Base-by-base conservation (phyloP, 2,329 filamentous ascomycete species). In the Amesomyces nigricolor region DNA sequence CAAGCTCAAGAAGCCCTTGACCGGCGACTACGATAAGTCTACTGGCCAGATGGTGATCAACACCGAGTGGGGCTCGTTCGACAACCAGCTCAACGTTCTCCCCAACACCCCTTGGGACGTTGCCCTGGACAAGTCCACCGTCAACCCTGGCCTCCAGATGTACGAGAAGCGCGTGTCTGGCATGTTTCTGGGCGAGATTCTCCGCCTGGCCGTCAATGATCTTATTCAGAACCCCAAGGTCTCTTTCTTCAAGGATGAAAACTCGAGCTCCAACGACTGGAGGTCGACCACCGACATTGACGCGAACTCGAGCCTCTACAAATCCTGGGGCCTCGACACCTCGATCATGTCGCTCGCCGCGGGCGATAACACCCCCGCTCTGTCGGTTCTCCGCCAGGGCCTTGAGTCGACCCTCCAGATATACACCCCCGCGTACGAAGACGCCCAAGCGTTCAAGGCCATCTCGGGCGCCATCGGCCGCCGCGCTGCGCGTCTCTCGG, bases 111-210 rank as follows among this genome's bases (percentile, higher is more conserved):
- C 82, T 0, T 97, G 90, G 74, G 94, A 99, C 68, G 74, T 78
- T 48, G 79, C 83, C 55, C 78, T 99, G 22, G 92, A 99, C 71
- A 75, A 76, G 54, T 83, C 86, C 58, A 94, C 87, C 62, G 84
- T 89, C 64, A 97, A 99, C 72, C 92, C 91, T 0, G 94, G 94
- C 26, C 84, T 95, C 59, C 94, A 99, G 69, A 96, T 97, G 89
- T 99, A 97, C 68, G 94, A 99, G 76, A 99, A 99, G 80, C 88
- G 92, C 47, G 87, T 99, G 14, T 96, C 91, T 0, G 94, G 94
- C 70, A 97, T 99, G 92, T 99, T 97, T 75, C 73, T 99, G 47
- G 94, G 94, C 53, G 94, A 99, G 71, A 91, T 97, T 60, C 79
- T 96, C 53, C 87, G 94, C 53, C 79, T 89, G 44, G 85, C 86